These are phyloP conservation scores for Clarireedia homoeocarpa DNA, from an alignment of 2,329 filamentous ascomycete species.

Conservation along the genomic window DNA sequence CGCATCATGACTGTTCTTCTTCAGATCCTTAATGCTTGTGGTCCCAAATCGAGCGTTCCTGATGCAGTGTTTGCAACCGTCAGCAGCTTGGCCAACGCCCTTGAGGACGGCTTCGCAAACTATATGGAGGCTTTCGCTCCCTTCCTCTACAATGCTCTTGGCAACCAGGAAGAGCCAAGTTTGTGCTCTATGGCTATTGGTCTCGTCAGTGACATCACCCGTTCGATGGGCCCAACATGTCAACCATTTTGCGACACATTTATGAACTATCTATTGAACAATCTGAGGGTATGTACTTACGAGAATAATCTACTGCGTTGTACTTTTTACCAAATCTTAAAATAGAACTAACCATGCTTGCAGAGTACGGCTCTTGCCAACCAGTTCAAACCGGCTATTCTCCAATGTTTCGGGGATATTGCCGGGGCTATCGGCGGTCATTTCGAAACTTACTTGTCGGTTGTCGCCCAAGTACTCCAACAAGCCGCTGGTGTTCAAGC, in stretches of 20 bases:
- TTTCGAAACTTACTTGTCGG: constrained; percentile 87
- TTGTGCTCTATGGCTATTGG: constrained; percentile 97
- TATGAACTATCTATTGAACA: constrained; percentile 96
- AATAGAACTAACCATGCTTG: constrained; percentile 3
- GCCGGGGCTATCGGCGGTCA: constrained; percentile 85
- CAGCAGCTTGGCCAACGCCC: constrained; percentile 80
- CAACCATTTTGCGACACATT: constrained; percentile 95
- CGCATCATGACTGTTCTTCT: constrained; percentile 88
- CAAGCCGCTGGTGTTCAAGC: constrained; percentile 81
- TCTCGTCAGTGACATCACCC: constrained; percentile 90
- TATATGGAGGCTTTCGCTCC: constrained; percentile 96
- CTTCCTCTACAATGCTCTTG: constrained; percentile 87
- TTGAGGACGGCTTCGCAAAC: constrained; percentile 89
- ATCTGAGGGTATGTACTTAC: constrained; percentile 59
- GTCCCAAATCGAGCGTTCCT: constrained; percentile 84
- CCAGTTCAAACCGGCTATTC: constrained; percentile 95
- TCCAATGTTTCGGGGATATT: constrained; percentile 97
- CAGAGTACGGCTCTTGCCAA: constrained; percentile 81
- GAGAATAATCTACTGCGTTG: neutral
- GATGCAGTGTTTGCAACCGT: constrained; percentile 90
- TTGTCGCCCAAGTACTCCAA: constrained; percentile 89
- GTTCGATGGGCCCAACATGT: constrained; percentile 81
- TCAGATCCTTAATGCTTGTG: constrained; percentile 68
- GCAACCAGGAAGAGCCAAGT: constrained; percentile 90
- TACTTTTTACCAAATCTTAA: constrained; percentile 11